phyloP scores from a whole-genome alignment of 2,329 filamentous ascomycete species.

The Trichoderma aggressivum region DNA sequence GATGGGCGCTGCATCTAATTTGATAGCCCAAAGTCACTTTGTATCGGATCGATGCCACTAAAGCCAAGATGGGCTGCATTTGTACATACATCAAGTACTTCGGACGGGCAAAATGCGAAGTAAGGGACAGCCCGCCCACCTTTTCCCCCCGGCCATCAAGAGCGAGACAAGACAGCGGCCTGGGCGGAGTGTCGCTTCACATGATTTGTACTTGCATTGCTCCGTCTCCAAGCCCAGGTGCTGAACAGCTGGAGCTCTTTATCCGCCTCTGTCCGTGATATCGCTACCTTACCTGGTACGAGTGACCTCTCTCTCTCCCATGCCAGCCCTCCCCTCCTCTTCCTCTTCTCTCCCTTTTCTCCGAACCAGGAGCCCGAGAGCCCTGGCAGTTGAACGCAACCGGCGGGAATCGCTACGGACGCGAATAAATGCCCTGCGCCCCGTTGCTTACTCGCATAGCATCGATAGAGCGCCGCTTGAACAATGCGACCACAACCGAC shows the following conservation, averaged over 20 bases:
- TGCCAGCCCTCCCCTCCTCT: background rate
- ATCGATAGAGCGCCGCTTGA: background rate
- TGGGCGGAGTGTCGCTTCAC: background rate
- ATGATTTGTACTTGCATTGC: background rate
- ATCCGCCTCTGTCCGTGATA: background rate
- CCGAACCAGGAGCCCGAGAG: background rate
- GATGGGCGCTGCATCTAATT: background rate
- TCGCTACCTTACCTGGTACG: background rate
- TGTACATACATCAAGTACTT: background rate
- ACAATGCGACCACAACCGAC: conserved; percentile 12
- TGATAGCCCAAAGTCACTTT: background rate
- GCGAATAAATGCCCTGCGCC: conserved; percentile 11
- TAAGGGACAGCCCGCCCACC: background rate
- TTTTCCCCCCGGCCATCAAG: background rate
- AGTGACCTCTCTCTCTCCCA: background rate
- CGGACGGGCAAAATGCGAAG: background rate
- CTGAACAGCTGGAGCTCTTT: background rate
- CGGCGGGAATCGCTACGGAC: background rate
- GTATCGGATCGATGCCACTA: background rate
- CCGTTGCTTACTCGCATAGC: background rate
- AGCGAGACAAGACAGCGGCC: too few species aligned
- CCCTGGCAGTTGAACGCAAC: background rate
- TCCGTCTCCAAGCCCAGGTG: background rate
- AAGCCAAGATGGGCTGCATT: background rate
- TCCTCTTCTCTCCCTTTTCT: background rate